A percentile compares a stretch with the other conserved stretches of the same genome.
Evolutionary conservation across 2,329 filamentous ascomycete genomes (phyloP).

Genomic region (Aspergillus sp.): DNA sequence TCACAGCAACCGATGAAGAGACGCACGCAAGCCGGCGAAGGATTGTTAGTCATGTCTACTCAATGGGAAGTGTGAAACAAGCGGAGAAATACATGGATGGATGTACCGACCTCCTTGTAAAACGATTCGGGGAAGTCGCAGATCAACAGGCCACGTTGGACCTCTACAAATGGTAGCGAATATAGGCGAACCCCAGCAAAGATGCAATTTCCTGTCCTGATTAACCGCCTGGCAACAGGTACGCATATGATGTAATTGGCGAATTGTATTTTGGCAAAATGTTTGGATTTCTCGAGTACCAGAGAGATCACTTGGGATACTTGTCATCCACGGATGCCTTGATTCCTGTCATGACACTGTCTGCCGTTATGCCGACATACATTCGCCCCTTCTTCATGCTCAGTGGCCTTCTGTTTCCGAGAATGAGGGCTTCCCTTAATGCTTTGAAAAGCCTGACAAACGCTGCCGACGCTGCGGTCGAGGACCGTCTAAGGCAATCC

Average conservation of each 20-base stretch:
- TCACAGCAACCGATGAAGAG: conserved; percentile 23
- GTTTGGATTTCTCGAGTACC: conserved; percentile 44
- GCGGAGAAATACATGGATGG: conserved; percentile 27
- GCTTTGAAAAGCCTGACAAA: conserved; percentile 26
- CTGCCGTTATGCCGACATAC: conserved; percentile 29
- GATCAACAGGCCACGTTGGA: conserved; percentile 18
- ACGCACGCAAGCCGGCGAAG: conserved; percentile 24
- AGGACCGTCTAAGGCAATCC: conserved; percentile 17
- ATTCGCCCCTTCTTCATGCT: conserved; percentile 29
- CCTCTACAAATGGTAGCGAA: conserved; percentile 25
- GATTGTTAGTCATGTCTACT: conserved; percentile 25
- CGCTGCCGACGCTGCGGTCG: conserved; percentile 25
- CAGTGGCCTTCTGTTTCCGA: conserved; percentile 21
- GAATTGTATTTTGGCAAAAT: conserved; percentile 41
- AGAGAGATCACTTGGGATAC: conserved; percentile 39
- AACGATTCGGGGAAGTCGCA: conserved; percentile 17
- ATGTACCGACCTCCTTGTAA: conserved; percentile 20
- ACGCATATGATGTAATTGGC: conserved; percentile 46
- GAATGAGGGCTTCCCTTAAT: conserved; percentile 23
- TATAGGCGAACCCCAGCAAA: conserved; percentile 11
- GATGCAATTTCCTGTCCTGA: not conserved
- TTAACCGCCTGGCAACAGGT: conserved; percentile 23
- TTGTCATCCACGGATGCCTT: conserved; percentile 37
- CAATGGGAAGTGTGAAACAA: conserved; percentile 26
- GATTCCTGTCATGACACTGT: conserved; percentile 32